A percentile compares a stretch with the other conserved stretches of the same genome.
Conservation (phyloP, 2,329 filamentous ascomycete genomes). For the Sclerotinia trifoliorum region DNA sequence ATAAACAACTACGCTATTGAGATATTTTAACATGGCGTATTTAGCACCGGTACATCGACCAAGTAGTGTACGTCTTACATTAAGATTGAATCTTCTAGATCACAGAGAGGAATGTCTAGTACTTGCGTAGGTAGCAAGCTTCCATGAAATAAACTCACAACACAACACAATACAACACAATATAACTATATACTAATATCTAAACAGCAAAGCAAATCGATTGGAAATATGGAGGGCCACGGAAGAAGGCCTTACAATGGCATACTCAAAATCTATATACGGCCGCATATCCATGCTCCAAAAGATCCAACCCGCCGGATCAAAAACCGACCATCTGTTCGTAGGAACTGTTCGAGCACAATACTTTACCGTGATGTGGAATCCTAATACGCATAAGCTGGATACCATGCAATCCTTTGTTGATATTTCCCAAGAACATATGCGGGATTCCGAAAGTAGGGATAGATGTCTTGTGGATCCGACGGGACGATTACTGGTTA, state of each 20-base stretch:
- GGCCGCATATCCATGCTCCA: slow-evolving; percentile 85
- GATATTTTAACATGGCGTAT: slow-evolving; percentile 70
- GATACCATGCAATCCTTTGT: slow-evolving; percentile 51
- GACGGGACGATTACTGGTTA: slow-evolving; percentile 63
- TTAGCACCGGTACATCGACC: slow-evolving; percentile 89
- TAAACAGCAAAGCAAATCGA: slow-evolving; percentile 72
- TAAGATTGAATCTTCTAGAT: slow-evolving; percentile 74
- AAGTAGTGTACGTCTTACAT: slow-evolving; percentile 85
- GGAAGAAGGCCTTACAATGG: slow-evolving; percentile 63
- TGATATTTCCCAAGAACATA: slow-evolving; percentile 57
- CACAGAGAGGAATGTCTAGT: slow-evolving; percentile 78
- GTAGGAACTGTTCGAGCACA: slow-evolving; percentile 86
- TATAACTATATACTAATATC: slow-evolving; percentile 27
- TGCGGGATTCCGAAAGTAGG: slow-evolving; percentile 77
- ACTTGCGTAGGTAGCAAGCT: slow-evolving; percentile 67
- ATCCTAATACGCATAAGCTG: slow-evolving; percentile 53
- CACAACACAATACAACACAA: background rate
- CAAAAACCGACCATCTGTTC: slow-evolving; percentile 80
- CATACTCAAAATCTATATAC: slow-evolving; percentile 71
- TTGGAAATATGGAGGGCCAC: slow-evolving; percentile 76
- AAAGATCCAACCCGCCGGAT: slow-evolving; percentile 71
- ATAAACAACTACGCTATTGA: background rate
- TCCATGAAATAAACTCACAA: slow-evolving; percentile 2
- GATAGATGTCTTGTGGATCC: slow-evolving; percentile 85
- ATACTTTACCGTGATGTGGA: slow-evolving; percentile 90